Conservation (phyloP, 257 asterid genomes). For the Lycium ferocissimum region DNA sequence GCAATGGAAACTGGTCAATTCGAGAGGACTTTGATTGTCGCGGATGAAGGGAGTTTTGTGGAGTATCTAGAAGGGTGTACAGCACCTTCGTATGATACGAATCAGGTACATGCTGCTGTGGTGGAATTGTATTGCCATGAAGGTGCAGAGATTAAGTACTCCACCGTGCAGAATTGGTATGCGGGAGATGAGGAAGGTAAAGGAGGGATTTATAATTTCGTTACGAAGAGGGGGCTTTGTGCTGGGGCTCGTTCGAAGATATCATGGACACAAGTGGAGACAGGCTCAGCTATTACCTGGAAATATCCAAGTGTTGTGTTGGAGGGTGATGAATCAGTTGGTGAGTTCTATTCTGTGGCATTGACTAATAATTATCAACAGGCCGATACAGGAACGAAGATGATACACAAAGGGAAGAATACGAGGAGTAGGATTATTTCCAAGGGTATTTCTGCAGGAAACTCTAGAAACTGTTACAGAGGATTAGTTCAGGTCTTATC, state of each 20-base stretch:
- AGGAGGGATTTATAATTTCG: slow-evolving; percentile 91
- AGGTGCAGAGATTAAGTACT: slow-evolving; percentile 87
- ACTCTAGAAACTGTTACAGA: slow-evolving; percentile 84
- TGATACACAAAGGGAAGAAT: slow-evolving; percentile 97
- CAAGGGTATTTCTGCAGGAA: slow-evolving; percentile 94
- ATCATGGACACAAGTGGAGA: slow-evolving; percentile 99
- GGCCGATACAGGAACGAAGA: slow-evolving; percentile 98
- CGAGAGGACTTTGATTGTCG: slow-evolving; percentile 92
- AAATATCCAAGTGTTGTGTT: slow-evolving; percentile 93
- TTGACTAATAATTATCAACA: slow-evolving; percentile 92
- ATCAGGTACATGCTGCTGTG: slow-evolving; percentile 93
- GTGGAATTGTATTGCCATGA: slow-evolving; percentile 87
- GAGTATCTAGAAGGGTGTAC: slow-evolving; percentile 99
- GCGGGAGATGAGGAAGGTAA: slow-evolving; percentile 90
- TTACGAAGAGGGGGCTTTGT: slow-evolving; percentile 92
- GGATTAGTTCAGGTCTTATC: slow-evolving; percentile 95
- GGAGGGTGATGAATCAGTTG: slow-evolving; percentile 95
- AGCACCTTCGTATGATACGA: slow-evolving; percentile 91
- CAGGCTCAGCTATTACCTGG: slow-evolving; percentile 98
- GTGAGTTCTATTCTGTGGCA: slow-evolving; percentile 96
- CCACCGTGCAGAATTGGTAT: slow-evolving; percentile 98
- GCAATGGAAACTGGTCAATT: slow-evolving; percentile 99
- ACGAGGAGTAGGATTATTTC: slow-evolving; percentile 94
- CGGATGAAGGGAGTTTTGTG: slow-evolving; percentile 91
- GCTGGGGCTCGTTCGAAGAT: slow-evolving; percentile 79